Percentiles rank a stretch among this genome's conserved stretches.
phyloP scores from a whole-genome alignment of 139 green algal species.

The Chlorella sp. region DNA sequence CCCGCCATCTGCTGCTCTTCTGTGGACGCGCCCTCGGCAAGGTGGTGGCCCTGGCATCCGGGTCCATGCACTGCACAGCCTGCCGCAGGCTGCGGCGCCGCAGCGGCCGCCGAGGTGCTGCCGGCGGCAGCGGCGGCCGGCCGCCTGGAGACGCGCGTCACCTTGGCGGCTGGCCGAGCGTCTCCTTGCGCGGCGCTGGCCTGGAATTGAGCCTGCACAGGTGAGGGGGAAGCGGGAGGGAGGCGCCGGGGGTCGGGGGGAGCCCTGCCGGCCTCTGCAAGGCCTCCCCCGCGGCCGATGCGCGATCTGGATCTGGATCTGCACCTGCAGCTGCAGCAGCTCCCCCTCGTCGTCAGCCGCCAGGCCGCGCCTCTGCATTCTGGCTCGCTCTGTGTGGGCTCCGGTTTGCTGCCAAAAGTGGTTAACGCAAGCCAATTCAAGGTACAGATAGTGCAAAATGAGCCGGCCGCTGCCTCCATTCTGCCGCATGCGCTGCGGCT shows the following conservation, averaged over 20 bases:
- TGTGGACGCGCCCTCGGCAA: neutral
- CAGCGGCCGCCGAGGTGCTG: neutral
- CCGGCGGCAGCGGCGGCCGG: neutral
- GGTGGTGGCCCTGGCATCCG: neutral
- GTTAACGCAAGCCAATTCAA: no score
- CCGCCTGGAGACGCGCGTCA: neutral
- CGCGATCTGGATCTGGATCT: neutral
- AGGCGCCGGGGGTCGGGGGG: no score
- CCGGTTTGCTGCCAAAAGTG: no score
- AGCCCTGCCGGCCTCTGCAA: no score
- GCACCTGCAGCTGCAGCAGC: conserved; percentile 23
- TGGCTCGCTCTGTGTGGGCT: neutral
- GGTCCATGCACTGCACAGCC: neutral
- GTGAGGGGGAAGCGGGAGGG: no score
- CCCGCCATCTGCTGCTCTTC: neutral
- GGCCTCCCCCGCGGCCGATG: no score
- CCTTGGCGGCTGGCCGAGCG: conserved; percentile 10
- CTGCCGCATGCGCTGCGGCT: no score
- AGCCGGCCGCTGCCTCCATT: no score
- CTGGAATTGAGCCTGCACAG: conserved; percentile 7
- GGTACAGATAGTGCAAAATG: no score
- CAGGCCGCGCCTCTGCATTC: conserved; percentile 3
- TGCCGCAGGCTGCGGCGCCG: neutral
- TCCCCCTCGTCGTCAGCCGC: conserved; percentile 27
- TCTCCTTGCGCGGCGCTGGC: neutral